These are phyloP conservation scores for Fusarium gaditjirri DNA, from an alignment of 2,329 filamentous ascomycete species.

Conservation along the genomic window DNA sequence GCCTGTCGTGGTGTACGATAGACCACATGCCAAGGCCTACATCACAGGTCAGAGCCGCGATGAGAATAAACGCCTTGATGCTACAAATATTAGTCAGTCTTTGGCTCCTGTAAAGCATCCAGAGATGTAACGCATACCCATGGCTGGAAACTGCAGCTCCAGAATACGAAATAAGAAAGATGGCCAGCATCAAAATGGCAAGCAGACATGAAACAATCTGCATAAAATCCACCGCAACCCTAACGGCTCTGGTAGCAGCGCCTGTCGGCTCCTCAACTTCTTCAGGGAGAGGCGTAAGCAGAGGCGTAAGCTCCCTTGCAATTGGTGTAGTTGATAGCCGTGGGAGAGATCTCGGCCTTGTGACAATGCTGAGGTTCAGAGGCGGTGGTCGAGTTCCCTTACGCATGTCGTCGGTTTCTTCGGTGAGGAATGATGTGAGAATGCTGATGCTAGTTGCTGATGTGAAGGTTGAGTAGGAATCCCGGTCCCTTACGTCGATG, in stretches of 20 bases:
- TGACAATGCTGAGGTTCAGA: slow-evolving; percentile 48
- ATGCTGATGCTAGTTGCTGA: slow-evolving; percentile 31
- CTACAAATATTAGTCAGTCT: slow-evolving; percentile 16
- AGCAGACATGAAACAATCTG: slow-evolving; percentile 48
- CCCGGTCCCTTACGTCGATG: slow-evolving; percentile 19
- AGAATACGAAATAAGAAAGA: slow-evolving; percentile 46
- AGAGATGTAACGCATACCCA: slow-evolving; percentile 29
- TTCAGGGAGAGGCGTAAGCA: slow-evolving; percentile 41
- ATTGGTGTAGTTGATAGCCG: slow-evolving; percentile 38
- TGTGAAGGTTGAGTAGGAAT: slow-evolving; percentile 25
- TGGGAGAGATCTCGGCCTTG: slow-evolving; percentile 38
- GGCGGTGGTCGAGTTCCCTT: slow-evolving; percentile 47
- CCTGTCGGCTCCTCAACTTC: slow-evolving; percentile 39
- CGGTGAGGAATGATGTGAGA: slow-evolving; percentile 11
- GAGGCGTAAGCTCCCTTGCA: slow-evolving; percentile 37
- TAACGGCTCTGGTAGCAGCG: slow-evolving; percentile 42
- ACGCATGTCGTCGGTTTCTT: slow-evolving; percentile 41
- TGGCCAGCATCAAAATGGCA: slow-evolving; percentile 47
- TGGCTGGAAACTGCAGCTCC: slow-evolving; percentile 32
- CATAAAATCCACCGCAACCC: slow-evolving; percentile 46
- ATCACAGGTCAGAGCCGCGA: slow-evolving; percentile 48
- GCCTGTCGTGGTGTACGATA: slow-evolving; percentile 46
- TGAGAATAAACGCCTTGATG: slow-evolving; percentile 45
- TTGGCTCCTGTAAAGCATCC: background rate
- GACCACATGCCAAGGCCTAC: slow-evolving; percentile 51